Percentiles rank a stretch among this genome's conserved stretches.
phyloP scores from a whole-genome alignment of 2,329 filamentous ascomycete species.

The Neonectria neomacrospora region DNA sequence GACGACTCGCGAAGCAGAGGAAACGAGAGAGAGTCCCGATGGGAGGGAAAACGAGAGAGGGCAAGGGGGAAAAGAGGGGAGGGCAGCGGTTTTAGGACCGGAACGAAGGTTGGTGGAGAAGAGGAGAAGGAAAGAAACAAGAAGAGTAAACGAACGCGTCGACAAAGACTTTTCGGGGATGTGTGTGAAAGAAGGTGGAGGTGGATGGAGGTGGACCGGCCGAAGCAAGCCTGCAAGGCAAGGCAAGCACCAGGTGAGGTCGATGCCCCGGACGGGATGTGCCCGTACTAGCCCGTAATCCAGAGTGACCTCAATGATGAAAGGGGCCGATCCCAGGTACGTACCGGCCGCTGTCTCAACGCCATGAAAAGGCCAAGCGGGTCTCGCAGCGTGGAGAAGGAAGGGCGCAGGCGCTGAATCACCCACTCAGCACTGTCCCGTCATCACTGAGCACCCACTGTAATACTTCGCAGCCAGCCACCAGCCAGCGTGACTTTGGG shows the following conservation, averaged over 20 bases:
- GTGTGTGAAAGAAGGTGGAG: conserved; percentile 31
- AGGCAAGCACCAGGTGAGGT: conserved; percentile 9
- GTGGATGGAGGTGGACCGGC: conserved; percentile 31
- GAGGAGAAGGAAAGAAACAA: conserved; percentile 30
- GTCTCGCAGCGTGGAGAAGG: conserved; percentile 39
- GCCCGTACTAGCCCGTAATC: background rate
- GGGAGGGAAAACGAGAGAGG: conserved; percentile 30
- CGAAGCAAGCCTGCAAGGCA: background rate
- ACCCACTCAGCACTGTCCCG: conserved; percentile 24
- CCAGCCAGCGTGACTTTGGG: conserved; percentile 19
- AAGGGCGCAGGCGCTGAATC: conserved; percentile 33
- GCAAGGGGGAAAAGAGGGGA: conserved; percentile 25
- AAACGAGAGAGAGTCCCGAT: conserved; percentile 36
- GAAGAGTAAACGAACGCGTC: conserved; percentile 31
- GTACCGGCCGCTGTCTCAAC: conserved; percentile 17
- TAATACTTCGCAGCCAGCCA: conserved; percentile 9
- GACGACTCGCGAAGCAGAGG: conserved; percentile 24
- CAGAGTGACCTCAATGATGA: conserved; percentile 6
- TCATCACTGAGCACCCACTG: conserved; percentile 10
- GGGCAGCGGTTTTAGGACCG: conserved; percentile 42
- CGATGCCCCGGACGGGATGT: conserved; percentile 9
- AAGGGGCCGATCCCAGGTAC: conserved; percentile 18
- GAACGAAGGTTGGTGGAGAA: conserved; percentile 42
- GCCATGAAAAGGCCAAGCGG: conserved; percentile 27
- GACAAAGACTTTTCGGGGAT: conserved; percentile 40